phyloP scores from a whole-genome alignment of 2,329 filamentous ascomycete species.

The Ceratocystis smalleyi region DNA sequence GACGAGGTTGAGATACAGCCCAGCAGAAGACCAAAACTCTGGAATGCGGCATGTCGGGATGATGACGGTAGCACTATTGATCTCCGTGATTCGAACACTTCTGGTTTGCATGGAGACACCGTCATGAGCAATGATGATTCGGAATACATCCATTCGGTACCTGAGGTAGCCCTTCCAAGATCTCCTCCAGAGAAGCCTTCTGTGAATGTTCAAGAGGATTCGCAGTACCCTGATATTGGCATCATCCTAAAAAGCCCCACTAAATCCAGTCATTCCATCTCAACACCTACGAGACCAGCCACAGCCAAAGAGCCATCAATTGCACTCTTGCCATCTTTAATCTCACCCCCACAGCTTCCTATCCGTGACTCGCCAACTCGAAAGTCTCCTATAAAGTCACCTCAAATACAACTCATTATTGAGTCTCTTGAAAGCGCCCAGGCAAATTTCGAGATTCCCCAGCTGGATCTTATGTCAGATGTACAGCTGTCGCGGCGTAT shows the following conservation, averaged over 20 bases:
- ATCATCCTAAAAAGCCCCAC: neutral
- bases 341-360: slow-evolving; percentile 7
- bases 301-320: neutral
- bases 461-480: slow-evolving; percentile 47
- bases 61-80: slow-evolving; percentile 35
- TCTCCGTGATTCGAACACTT: slow-evolving; percentile 29
- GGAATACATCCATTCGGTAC: neutral
- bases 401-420: neutral
- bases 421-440: neutral
- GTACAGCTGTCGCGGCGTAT: slow-evolving; percentile 47
- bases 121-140: neutral
- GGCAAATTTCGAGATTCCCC: slow-evolving; percentile 28
- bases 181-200: neutral
- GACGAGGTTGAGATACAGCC: slow-evolving; percentile 1
- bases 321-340: neutral
- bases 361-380: slow-evolving; percentile 11
- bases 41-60: slow-evolving; percentile 56
- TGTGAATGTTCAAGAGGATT: neutral
- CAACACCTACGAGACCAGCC: neutral
- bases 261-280: neutral
- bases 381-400: neutral
- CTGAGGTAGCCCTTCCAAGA: neutral
- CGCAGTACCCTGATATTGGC: slow-evolving; percentile 9
- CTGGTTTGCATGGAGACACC: neutral
- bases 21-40: slow-evolving; percentile 34